These are phyloP conservation scores for Sarcodon aspratus DNA, from an alignment of 768 basidiomycete species.

Conservation along the genomic window DNA sequence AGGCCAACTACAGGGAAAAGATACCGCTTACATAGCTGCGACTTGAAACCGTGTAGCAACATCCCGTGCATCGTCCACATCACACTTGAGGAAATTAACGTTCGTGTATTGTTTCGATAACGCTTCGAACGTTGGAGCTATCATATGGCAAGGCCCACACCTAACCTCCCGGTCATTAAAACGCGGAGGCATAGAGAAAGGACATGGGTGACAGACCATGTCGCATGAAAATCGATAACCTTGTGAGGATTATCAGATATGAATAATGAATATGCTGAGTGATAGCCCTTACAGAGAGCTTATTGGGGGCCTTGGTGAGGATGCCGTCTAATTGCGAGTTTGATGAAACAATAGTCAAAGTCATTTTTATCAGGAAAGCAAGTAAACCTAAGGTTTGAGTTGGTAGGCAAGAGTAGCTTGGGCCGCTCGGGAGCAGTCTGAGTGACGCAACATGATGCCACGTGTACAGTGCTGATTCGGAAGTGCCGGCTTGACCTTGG, in stretches of 20 bases:
- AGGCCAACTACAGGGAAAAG: neutral
- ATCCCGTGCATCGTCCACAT: constrained; percentile 62
- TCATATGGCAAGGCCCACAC: constrained; percentile 82
- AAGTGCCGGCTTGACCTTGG: no score
- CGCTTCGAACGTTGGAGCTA: constrained; percentile 65
- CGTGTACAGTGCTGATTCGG: no score
- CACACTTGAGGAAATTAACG: constrained; percentile 79
- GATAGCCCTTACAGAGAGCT: constrained; percentile 41
- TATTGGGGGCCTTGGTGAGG: constrained; percentile 45
- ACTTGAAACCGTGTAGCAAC: constrained; percentile 54
- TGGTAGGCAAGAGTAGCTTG: no score
- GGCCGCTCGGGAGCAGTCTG: no score
- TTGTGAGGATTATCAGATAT: constrained; percentile 12
- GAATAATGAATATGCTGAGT: neutral
- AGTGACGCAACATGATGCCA: no score
- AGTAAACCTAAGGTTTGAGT: no score
- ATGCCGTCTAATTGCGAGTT: constrained; percentile 51
- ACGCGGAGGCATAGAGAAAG: neutral
- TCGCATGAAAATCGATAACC: constrained; percentile 85
- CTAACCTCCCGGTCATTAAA: constrained; percentile 23
- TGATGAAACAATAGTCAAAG: constrained; percentile 53
- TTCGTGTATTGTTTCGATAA: constrained; percentile 55
- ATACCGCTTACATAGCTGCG: constrained; percentile 52
- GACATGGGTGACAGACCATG: constrained; percentile 40
- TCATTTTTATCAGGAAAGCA: constrained; percentile 22